These are phyloP conservation scores for Spironucleus salmonicida DNA, from an alignment of 208 protist species.

Conservation along the genomic window DNA sequence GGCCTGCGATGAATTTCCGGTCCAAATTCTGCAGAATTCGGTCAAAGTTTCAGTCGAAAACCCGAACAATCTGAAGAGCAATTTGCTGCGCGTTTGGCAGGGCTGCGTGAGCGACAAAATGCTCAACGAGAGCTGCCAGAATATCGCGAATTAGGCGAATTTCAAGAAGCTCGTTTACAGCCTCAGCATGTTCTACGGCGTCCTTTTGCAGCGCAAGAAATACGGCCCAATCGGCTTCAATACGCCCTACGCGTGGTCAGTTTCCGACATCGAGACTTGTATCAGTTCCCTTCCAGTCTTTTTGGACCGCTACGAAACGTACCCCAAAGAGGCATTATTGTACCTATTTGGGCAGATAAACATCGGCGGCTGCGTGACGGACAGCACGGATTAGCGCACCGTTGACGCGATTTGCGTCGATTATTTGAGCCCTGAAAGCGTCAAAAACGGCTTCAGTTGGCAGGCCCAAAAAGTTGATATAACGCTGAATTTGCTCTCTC, in stretches of 20 bases:
- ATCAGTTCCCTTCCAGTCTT: slow-evolving; percentile 73
- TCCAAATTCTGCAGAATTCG: slow-evolving; percentile 70
- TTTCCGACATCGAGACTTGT: slow-evolving; percentile 86
- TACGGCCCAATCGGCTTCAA: slow-evolving; percentile 81
- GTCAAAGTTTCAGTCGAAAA: slow-evolving; percentile 82
- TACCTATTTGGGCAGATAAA: slow-evolving; percentile 77
- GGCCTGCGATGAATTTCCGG: slow-evolving; percentile 81
- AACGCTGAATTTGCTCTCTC: too few relatives aligned
- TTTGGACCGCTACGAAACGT: slow-evolving; percentile 63
- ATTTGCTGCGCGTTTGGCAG: slow-evolving; percentile 85
- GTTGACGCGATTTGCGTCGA: slow-evolving; percentile 72
- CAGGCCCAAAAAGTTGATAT: too few relatives aligned
- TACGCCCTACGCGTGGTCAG: slow-evolving; percentile 93
- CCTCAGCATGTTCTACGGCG: slow-evolving; percentile 81
- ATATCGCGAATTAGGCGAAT: slow-evolving; percentile 68
- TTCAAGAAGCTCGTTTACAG: slow-evolving; percentile 91
- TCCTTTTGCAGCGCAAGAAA: slow-evolving; percentile 43
- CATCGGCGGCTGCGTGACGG: slow-evolving; percentile 78
- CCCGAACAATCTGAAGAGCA: slow-evolving; percentile 88
- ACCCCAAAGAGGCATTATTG: slow-evolving; percentile 62
- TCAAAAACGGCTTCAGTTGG: too few relatives aligned
- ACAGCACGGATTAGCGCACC: slow-evolving; percentile 83
- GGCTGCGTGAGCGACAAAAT: slow-evolving; percentile 78
- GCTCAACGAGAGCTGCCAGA: slow-evolving; percentile 51
- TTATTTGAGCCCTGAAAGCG: slow-evolving; percentile 65